A percentile compares a stretch with the other conserved stretches of the same genome.
phyloP scores from a whole-genome alignment of 495 filamentous ascomycete genomes.

The Neurospora intermedia region DNA sequence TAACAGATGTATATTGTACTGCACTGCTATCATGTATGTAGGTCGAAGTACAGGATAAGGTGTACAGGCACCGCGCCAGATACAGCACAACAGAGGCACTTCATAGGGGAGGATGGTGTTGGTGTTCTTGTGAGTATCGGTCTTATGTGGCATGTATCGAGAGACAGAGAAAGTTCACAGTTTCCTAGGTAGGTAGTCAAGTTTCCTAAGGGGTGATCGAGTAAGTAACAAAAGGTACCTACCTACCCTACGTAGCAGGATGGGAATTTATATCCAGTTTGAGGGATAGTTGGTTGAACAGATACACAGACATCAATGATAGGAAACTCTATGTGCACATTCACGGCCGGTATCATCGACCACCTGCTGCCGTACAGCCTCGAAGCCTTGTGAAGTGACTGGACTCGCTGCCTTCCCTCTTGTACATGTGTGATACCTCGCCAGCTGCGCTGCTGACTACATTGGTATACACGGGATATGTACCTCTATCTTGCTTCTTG shows the following conservation, averaged over 20 bases:
- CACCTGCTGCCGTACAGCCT: background rate
- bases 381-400: background rate
- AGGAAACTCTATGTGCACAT: background rate
- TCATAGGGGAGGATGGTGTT: background rate
- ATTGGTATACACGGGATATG: background rate
- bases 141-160: background rate
- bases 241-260: background rate
- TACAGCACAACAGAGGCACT: background rate
- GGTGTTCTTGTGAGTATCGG: background rate
- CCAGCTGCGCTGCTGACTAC: background rate
- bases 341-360: background rate
- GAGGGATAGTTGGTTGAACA: background rate
- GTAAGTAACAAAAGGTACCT: background rate
- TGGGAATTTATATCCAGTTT: no score
- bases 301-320: background rate
- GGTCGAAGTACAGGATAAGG: no score
- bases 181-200: background rate
- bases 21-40: no score
- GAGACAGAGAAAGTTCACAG: no score
- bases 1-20: background rate
- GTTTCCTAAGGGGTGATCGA: background rate
- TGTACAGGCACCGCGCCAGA: no score
- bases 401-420: background rate
- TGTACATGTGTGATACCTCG: background rate
- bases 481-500: background rate